Conservation (phyloP, 129 eudicot species). For the Flaveria brownii region DNA sequence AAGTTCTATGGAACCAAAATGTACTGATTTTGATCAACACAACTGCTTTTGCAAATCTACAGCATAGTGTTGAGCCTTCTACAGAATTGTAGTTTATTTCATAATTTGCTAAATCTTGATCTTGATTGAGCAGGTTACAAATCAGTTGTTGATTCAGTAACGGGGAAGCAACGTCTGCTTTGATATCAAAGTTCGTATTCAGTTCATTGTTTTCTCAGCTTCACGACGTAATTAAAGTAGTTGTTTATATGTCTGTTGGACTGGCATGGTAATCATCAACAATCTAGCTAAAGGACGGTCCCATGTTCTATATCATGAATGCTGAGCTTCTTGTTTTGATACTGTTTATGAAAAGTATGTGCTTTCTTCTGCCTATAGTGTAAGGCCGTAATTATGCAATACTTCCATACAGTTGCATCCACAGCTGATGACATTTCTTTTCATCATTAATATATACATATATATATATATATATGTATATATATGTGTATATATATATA, state of each 20-base stretch:
- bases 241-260: neutral
- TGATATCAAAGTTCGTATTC: slow-evolving; percentile 34
- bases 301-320: neutral
- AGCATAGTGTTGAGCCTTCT: no score
- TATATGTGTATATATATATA: no score
- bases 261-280: neutral
- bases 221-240: neutral
- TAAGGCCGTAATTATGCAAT: neutral
- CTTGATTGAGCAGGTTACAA: slow-evolving; percentile 53
- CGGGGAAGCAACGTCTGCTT: slow-evolving; percentile 75
- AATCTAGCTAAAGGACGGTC: neutral
- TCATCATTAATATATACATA: no score
- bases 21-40: no score
- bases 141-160: slow-evolving; percentile 77
- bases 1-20: no score
- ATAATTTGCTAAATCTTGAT: neutral
- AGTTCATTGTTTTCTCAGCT: neutral
- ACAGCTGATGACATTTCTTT: no score
- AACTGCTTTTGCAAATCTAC: no score
- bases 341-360: neutral
- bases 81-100: neutral
- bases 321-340: neutral
- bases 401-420: neutral
- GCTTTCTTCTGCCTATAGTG: neutral
- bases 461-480: no score